phyloP scores from a whole-genome alignment of 1,139 yeast species.

The Torulaspora globosa region DNA sequence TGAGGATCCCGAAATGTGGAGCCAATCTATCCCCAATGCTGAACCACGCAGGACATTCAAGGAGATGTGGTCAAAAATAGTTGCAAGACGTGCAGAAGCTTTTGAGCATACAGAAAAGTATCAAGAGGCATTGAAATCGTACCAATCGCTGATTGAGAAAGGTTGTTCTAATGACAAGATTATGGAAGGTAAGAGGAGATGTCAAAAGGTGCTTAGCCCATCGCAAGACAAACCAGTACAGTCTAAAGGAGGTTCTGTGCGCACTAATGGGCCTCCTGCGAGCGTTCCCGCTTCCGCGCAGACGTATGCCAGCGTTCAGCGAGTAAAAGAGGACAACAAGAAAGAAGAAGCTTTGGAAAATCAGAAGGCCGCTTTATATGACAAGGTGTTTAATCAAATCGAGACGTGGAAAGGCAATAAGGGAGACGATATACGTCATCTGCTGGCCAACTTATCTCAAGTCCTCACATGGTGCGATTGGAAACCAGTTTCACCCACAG shows the following conservation, averaged over 20 bases:
- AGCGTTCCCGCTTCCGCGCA: conserved; percentile 5
- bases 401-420: conserved; percentile 67
- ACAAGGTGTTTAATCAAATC: conserved; percentile 53
- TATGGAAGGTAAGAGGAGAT: conserved; percentile 80
- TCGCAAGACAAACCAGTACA: conserved; percentile 23
- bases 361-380: conserved; percentile 56
- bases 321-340: conserved; percentile 38
- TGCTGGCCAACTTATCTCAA: conserved; percentile 61
- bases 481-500: conserved; percentile 63
- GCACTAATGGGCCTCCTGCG: conserved; percentile 12
- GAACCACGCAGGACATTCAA: conserved; percentile 57
- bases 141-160: conserved; percentile 57
- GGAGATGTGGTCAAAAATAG: conserved; percentile 70
- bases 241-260: conserved; percentile 26
- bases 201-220: conserved; percentile 62
- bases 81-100: conserved; percentile 73
- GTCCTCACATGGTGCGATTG: conserved; percentile 64
- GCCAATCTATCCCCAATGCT: conserved; percentile 36
- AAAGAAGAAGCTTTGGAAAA: conserved; percentile 50
- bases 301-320: conserved; percentile 17
- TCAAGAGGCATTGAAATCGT: conserved; percentile 56
- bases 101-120: conserved; percentile 73
- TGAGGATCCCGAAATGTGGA: conserved; percentile 34
- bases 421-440: conserved; percentile 71
- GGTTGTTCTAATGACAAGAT: conserved; percentile 63